These are phyloP conservation scores for Cicer arietinum DNA, from an alignment of 306 rosid genomes.

Conservation along the genomic window DNA sequence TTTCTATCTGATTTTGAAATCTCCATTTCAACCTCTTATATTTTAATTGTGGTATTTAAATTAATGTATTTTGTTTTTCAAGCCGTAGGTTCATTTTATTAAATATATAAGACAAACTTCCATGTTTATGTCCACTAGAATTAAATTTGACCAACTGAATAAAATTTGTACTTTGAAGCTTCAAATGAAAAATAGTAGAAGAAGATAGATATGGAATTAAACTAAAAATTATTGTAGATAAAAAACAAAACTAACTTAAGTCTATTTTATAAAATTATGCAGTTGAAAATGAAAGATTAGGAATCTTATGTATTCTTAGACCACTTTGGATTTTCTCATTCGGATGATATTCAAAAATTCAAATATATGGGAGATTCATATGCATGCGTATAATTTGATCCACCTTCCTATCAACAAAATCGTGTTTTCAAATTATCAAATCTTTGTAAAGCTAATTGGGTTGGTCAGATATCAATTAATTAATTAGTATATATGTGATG, in stretches of 20 bases:
- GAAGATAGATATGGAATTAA: background rate
- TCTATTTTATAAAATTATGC: slow-evolving; percentile 11
- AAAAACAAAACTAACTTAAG: slow-evolving; percentile 32
- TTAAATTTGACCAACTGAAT: background rate
- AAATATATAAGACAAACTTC: background rate
- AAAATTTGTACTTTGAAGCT: background rate
- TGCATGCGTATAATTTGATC: slow-evolving; percentile 28
- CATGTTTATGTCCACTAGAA: background rate
- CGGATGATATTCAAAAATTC: slow-evolving; percentile 1
- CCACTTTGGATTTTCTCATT: slow-evolving; percentile 37
- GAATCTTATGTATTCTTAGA: slow-evolving; percentile 30
- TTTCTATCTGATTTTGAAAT: too few relatives aligned
- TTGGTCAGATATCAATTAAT: slow-evolving; percentile 46
- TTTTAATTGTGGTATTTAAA: too few relatives aligned
- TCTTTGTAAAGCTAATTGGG: slow-evolving; percentile 36
- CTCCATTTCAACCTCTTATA: too few relatives aligned
- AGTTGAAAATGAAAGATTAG: slow-evolving; percentile 43
- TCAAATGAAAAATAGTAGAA: background rate
- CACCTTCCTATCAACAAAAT: slow-evolving; percentile 33
- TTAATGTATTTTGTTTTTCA: too few relatives aligned
- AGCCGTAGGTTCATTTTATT: too few relatives aligned
- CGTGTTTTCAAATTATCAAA: slow-evolving; percentile 37
- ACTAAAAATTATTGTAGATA: background rate
- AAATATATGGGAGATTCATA: slow-evolving; percentile 28
- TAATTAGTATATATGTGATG: slow-evolving; percentile 31